Evolutionary conservation across 495 filamentous ascomycete genomes (phyloP).

Genomic region (Penicillium bialowiezense): DNA sequence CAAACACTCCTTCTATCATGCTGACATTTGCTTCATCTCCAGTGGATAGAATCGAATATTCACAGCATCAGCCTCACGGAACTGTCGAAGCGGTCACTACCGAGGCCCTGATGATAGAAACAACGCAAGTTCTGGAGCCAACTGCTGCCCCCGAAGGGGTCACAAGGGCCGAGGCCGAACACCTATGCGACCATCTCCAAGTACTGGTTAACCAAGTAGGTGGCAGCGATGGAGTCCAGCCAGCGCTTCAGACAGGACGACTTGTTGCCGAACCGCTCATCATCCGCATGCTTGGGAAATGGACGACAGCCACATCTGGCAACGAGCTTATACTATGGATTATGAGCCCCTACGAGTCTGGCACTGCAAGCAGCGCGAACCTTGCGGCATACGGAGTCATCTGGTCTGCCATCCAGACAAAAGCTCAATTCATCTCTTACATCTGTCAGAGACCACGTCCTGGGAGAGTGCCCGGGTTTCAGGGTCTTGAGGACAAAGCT

Average conservation of each 20-base stretch:
- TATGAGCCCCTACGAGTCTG: not conserved
- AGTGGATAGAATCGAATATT: not conserved
- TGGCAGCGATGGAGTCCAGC: not conserved
- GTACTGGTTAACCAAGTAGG: not conserved
- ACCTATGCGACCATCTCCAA: not conserved
- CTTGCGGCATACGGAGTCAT: not conserved
- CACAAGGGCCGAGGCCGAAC: not conserved
- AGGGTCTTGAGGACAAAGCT: not conserved
- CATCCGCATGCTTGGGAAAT: not conserved
- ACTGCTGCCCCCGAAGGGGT: no score
- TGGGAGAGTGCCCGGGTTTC: not conserved
- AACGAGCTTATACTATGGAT: not conserved
- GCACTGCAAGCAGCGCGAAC: not conserved
- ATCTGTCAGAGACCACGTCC: not conserved
- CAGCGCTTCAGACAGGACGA: not conserved
- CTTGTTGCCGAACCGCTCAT: not conserved
- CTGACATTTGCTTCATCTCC: no score
- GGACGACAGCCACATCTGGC: not conserved
- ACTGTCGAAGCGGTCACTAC: no score
- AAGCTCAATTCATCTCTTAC: not conserved
- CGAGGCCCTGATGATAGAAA: no score
- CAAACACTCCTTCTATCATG: no score
- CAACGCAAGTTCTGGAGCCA: no score
- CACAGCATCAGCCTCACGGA: not conserved
- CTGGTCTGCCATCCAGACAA: not conserved